Evolutionary conservation across 2,329 filamentous ascomycete genomes (phyloP).

Genomic region (Hymenoscyphus fructigenus): DNA sequence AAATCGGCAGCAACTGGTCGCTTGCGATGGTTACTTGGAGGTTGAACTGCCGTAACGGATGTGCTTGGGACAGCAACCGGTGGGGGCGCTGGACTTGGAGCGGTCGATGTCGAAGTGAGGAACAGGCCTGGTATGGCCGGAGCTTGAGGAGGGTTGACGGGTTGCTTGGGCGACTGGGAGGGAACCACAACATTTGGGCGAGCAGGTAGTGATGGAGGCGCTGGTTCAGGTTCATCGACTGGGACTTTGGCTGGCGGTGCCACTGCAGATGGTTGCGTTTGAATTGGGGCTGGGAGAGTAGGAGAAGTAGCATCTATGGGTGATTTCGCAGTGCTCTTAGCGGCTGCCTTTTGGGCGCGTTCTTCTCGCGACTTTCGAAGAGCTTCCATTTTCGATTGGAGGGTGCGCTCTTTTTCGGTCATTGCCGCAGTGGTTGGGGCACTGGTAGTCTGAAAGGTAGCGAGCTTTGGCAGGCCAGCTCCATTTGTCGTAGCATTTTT

Average conservation of each 20-base stretch:
- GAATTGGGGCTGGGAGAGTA: constrained; percentile 9
- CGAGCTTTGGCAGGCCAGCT: constrained; percentile 1
- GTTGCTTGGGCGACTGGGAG: neutral
- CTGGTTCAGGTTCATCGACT: neutral
- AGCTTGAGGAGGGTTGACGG: neutral
- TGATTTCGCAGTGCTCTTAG: constrained; percentile 29
- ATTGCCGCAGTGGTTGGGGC: constrained; percentile 39
- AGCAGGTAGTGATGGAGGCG: neutral
- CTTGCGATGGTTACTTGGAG: constrained; percentile 43
- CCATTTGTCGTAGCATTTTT: constrained; percentile 46
- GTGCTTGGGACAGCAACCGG: neutral
- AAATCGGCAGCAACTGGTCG: constrained; percentile 70
- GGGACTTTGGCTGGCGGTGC: neutral
- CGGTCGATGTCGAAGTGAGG: constrained; percentile 25
- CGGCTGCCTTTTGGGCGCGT: constrained; percentile 40
- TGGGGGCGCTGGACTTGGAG: constrained; percentile 11
- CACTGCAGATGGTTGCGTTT: constrained; percentile 10
- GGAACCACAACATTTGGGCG: neutral
- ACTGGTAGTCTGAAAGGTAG: constrained; percentile 10
- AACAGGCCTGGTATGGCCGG: constrained; percentile 34
- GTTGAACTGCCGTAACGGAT: neutral
- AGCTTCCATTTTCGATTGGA: constrained; percentile 77
- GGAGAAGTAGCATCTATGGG: constrained; percentile 16
- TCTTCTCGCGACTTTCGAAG: constrained; percentile 59
- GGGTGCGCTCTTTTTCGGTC: constrained; percentile 69